phyloP scores from a whole-genome alignment of 169 alveolate species.

The Plasmodium chabaudi region DNA sequence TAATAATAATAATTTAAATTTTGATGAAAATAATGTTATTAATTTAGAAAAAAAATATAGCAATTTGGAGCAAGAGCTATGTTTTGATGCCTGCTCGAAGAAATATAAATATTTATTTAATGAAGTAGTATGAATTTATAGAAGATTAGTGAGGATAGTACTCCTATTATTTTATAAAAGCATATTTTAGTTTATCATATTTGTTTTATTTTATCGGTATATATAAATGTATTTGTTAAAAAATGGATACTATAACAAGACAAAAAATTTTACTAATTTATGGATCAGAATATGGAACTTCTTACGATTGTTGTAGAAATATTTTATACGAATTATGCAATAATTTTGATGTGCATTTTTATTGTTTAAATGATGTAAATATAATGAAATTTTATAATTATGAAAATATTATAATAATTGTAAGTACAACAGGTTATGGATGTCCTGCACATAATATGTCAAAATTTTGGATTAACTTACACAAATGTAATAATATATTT shows the following conservation, averaged over 20 bases:
- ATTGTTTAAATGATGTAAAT: constrained; percentile 27
- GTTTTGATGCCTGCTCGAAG: constrained; percentile 43
- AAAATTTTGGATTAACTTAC: constrained; percentile 32
- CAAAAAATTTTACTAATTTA: constrained; percentile 13
- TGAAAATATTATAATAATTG: constrained; percentile 57
- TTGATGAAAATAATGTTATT: constrained; percentile 31
- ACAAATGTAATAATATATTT: constrained; percentile 18
- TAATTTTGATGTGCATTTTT: constrained; percentile 37
- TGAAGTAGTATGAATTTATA: not conserved
- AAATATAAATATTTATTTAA: constrained; percentile 11
- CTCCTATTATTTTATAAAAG: too few relatives aligned
- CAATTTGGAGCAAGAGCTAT: constrained; percentile 37
- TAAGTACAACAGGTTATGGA: constrained; percentile 76
- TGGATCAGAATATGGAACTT: constrained; percentile 69
- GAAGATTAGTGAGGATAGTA: too few relatives aligned
- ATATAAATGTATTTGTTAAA: too few relatives aligned
- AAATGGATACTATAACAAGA: constrained; percentile 9
- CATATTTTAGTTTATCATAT: not conserved
- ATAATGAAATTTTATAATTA: constrained; percentile 32
- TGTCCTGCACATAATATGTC: constrained; percentile 41
- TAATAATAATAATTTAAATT: constrained; percentile 27
- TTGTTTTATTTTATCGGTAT: not conserved
- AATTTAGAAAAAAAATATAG: constrained; percentile 43
- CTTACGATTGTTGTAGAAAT: constrained; percentile 67
- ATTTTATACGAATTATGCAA: constrained; percentile 43